phyloP scores from a whole-genome alignment of 2,329 filamentous ascomycete species.

The Penicillium nordicum region DNA sequence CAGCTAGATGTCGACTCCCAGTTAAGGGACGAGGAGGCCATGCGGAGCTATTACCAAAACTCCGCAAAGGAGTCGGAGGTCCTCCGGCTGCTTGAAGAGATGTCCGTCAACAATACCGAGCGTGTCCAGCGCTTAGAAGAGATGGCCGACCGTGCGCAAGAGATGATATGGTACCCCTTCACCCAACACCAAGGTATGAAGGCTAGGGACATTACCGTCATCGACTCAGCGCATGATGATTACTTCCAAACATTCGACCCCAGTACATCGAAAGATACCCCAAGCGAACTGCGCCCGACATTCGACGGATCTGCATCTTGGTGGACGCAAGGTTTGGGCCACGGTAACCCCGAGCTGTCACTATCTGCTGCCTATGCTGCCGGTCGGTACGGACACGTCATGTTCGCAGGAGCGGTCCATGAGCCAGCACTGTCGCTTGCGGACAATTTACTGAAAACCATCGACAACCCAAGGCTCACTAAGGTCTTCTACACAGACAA shows the following conservation, averaged over 20 bases:
- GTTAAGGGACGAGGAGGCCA: slow-evolving; percentile 53
- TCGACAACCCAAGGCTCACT: slow-evolving; percentile 62
- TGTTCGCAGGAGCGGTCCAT: slow-evolving; percentile 80
- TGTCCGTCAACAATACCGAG: slow-evolving; percentile 53
- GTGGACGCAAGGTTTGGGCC: slow-evolving; percentile 88
- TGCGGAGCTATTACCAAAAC: slow-evolving; percentile 62
- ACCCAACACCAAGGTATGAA: slow-evolving; percentile 70
- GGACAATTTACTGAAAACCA: slow-evolving; percentile 57
- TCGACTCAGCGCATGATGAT: slow-evolving; percentile 77
- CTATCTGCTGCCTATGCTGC: slow-evolving; percentile 77
- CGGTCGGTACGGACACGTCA: slow-evolving; percentile 80
- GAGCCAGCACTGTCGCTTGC: slow-evolving; percentile 70
- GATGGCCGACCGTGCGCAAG: slow-evolving; percentile 60
- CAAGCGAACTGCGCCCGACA: slow-evolving; percentile 55
- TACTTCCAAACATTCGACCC: slow-evolving; percentile 65
- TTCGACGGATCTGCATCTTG: slow-evolving; percentile 85
- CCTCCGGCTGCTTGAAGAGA: slow-evolving; percentile 46
- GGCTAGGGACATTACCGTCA: slow-evolving; percentile 63
- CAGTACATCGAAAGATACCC: slow-evolving; percentile 16
- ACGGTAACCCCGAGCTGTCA: slow-evolving; percentile 68
- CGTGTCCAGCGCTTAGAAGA: slow-evolving; percentile 59
- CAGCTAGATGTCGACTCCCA: slow-evolving; percentile 29
- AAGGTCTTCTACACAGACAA: slow-evolving; percentile 83
- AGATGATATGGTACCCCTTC: slow-evolving; percentile 80
- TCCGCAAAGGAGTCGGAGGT: slow-evolving; percentile 43